Base-by-base conservation (phyloP, 2,329 filamentous ascomycete genomes). In the Clarireedia monteithiana region DNA sequence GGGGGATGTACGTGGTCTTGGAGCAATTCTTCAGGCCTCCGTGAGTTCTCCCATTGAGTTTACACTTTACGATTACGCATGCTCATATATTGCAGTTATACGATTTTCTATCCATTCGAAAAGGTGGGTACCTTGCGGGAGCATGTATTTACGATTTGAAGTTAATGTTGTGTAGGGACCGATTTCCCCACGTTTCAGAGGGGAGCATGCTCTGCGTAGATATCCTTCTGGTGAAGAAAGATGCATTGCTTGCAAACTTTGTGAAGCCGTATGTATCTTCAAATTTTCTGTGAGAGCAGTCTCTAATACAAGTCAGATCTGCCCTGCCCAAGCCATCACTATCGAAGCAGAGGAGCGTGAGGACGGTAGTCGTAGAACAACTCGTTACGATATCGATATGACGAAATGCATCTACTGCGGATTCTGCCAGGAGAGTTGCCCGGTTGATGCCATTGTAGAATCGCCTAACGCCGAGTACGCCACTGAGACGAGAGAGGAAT, bases 401-500 rank as follows among this genome's bases (percentile, higher is more conserved):
- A 97, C 94, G 69, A 99, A 99, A 82, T 99, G 94, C 78, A 99
- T 99, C 75, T 99, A 97, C 84, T 97, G 94, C 73, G 94, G 94
- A 51, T 95, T 95, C 78, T 97, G 94, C 83, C 92, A 96, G 78
- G 94, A 99, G 79, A 95, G 89, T 63, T 99, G 94, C 77, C 94
- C 94, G 46, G 94, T 99, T 55, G 94, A 99, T 75, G 94, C 94
- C 58, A 99, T 89, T 73, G 86, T 89, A 58, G 86, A 89, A 72
- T 81, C 81, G 34, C 84, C 85, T 53, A 89, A 89, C 66, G 84
- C 84, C 50, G 85, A 88, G 72, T 89, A 88, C 65, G 84, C 85
- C 45, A 88, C 84, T 3, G 85, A 88, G 74, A 86, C 84, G 61
- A 84, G 92, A 71, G 92, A 99, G 75, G 92, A 97, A 79, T 76